These are phyloP conservation scores for Blastocystis sp. DNA, from an alignment of 352 stramenopile genomes.

Conservation along the genomic window DNA sequence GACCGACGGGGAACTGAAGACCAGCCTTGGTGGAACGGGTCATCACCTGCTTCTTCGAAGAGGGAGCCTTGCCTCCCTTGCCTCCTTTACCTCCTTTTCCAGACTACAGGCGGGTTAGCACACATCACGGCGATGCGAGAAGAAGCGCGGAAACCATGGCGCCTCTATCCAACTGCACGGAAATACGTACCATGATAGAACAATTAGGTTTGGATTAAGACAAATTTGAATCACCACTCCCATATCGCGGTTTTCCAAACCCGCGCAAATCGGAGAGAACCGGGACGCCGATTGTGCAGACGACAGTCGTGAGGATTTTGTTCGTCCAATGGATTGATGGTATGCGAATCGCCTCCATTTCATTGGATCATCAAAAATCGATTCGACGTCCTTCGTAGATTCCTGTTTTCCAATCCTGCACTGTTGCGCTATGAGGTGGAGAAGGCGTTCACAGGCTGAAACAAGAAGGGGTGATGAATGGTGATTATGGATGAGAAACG, in stretches of 20 bases:
- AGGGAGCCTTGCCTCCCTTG: slow-evolving; percentile 98
- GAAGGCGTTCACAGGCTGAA: no score
- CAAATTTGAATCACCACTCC: neutral
- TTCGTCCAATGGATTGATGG: neutral
- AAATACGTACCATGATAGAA: neutral
- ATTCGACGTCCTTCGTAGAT: neutral
- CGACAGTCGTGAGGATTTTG: neutral
- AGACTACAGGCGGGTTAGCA: slow-evolving; percentile 74
- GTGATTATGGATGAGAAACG: neutral
- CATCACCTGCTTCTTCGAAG: slow-evolving; percentile 97
- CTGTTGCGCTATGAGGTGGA: no score
- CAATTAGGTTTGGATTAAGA: neutral
- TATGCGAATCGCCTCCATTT: neutral
- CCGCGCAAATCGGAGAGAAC: neutral
- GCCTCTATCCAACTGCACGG: no score
- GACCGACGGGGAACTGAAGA: slow-evolving; percentile 97
- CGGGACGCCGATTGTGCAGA: neutral
- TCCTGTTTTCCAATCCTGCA: neutral
- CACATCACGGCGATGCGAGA: no score
- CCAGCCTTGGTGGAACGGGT: slow-evolving; percentile 95
- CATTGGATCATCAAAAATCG: neutral
- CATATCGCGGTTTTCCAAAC: neutral
- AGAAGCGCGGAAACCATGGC: no score
- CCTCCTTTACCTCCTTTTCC: slow-evolving; percentile 83
- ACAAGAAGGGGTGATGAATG: neutral